These are phyloP conservation scores for Hymenoscyphus scutula DNA, from an alignment of 2,329 filamentous ascomycete species.

Conservation along the genomic window DNA sequence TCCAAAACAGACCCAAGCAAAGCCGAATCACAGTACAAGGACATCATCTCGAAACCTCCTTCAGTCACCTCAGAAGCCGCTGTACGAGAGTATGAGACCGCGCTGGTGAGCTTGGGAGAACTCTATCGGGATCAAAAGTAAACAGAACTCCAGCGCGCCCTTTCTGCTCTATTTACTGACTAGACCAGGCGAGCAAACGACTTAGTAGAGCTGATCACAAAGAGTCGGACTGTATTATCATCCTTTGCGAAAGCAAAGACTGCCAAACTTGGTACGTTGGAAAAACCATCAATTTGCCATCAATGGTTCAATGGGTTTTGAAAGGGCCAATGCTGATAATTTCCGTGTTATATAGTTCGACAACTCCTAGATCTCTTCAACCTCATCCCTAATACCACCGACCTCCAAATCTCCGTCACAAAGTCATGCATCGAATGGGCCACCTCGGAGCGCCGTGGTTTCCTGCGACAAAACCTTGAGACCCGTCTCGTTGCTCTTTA, in stretches of 20 bases:
- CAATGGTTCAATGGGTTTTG: not conserved
- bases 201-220: constrained; percentile 84
- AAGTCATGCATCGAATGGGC: constrained; percentile 99
- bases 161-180: constrained; percentile 31
- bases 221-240: constrained; percentile 86
- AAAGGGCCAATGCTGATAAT: constrained; percentile 3
- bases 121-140: constrained; percentile 87
- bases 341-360: constrained; percentile 62
- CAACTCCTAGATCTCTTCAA: constrained; percentile 95
- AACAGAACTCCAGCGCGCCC: constrained; percentile 34
- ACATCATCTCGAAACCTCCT: constrained; percentile 81
- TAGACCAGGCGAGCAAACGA: constrained; percentile 69
- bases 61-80: constrained; percentile 80
- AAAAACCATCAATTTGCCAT: not conserved
- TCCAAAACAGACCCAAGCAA: constrained; percentile 76
- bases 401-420: constrained; percentile 91
- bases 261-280: constrained; percentile 80
- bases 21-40: constrained; percentile 85
- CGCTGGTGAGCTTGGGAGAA: constrained; percentile 84
- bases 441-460: constrained; percentile 87
- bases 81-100: constrained; percentile 86
- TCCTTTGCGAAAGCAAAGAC: constrained; percentile 99
- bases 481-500: constrained; percentile 89
- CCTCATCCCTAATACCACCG: constrained; percentile 88
- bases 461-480: constrained; percentile 97